These are phyloP conservation scores for Ceratocystis eucalypticola DNA, from an alignment of 2,329 filamentous ascomycete genomes.

Conservation along the genomic window DNA sequence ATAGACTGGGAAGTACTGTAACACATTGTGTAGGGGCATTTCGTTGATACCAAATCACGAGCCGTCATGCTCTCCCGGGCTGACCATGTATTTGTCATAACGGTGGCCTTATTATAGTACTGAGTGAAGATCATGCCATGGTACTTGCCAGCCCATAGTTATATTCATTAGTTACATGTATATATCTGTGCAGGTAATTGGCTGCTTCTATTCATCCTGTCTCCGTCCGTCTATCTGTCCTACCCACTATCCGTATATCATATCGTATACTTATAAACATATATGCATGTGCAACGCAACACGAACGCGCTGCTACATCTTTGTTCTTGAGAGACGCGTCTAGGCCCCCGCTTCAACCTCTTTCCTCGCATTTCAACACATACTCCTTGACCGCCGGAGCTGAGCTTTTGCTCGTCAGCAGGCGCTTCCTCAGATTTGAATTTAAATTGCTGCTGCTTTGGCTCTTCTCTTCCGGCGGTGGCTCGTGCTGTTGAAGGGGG, in stretches of 20 bases:
- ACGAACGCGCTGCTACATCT: background rate
- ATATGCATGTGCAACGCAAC: background rate
- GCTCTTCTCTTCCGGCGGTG: constrained; percentile 18
- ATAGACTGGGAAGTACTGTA: background rate
- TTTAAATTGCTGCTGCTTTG: constrained; percentile 16
- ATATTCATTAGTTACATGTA: background rate
- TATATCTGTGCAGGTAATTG: background rate
- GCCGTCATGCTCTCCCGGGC: too few species aligned
- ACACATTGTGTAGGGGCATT: background rate
- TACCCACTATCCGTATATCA: background rate
- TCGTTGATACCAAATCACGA: too few species aligned
- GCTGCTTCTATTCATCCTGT: background rate
- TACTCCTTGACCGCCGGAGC: background rate
- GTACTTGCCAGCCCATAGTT: background rate
- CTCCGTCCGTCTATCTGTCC: background rate
- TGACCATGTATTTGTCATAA: too few species aligned
- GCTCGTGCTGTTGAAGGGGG: constrained; percentile 22
- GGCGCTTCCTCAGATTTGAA: background rate
- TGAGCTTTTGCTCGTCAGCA: background rate
- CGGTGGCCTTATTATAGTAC: too few species aligned
- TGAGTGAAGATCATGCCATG: too few species aligned
- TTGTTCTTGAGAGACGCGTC: background rate
- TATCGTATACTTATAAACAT: background rate
- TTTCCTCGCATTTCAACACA: background rate
- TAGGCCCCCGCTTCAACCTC: constrained; percentile 1